Evolutionary conservation across 495 filamentous ascomycete genomes (phyloP).

Genomic region (Halenospora varia): DNA sequence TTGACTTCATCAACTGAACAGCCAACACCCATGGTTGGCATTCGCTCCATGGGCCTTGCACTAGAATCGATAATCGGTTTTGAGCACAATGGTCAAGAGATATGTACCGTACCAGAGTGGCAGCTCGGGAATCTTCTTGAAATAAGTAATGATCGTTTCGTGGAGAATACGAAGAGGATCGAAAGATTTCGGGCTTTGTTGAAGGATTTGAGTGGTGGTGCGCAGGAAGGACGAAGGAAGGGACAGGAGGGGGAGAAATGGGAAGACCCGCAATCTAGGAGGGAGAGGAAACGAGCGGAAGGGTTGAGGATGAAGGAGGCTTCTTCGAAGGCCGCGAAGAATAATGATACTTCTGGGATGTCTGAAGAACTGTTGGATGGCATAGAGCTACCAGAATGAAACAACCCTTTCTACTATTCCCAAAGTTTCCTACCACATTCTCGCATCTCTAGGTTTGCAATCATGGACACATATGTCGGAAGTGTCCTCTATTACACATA

Average conservation of each 20-base stretch:
- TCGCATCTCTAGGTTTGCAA: too few relatives aligned
- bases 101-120: constrained; percentile 32
- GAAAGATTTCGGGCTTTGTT: constrained; percentile 51
- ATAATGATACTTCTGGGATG: not conserved
- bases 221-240: constrained; percentile 18
- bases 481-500: constrained; percentile 23
- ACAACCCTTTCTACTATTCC: not conserved
- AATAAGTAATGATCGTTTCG: constrained; percentile 74
- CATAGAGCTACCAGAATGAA: not conserved
- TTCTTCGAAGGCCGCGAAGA: not conserved
- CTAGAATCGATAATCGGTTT: constrained; percentile 77
- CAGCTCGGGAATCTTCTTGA: constrained; percentile 55
- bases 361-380: not conserved
- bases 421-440: too few relatives aligned
- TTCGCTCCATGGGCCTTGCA: constrained; percentile 73
- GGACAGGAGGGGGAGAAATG: constrained; percentile 53
- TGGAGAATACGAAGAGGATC: constrained; percentile 66
- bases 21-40: constrained; percentile 67
- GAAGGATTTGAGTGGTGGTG: constrained; percentile 26
- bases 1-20: constrained; percentile 22
- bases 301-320: constrained; percentile 19
- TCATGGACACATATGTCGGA: too few relatives aligned
- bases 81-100: constrained; percentile 20
- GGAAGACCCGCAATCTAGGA: constrained; percentile 29
- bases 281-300: constrained; percentile 26